Base-by-base conservation (phyloP, 352 stramenopile species). In the Phytophthora lateralis region DNA sequence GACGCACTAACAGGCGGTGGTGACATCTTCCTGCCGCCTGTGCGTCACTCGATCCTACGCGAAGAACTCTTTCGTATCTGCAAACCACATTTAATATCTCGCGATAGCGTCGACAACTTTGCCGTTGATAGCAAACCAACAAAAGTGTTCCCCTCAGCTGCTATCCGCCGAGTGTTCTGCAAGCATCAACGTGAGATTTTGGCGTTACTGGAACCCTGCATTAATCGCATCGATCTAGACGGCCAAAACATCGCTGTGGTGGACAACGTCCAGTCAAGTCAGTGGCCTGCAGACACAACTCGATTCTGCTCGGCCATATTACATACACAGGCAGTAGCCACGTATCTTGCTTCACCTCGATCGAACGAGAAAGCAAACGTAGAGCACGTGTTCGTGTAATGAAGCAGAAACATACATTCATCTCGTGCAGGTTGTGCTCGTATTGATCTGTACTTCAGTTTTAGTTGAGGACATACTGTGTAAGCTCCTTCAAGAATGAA, bases 261-360 rank as follows among this genome's bases (percentile, higher is more conserved):
- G n/a, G 80, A 88, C 62, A 73, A 66, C 1, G 75, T 55, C 45
- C 75, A 80, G 43, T 63, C 69, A 39, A 71, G 51, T 30, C 50
- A 61, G 17, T 84, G 74, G 74, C 55, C 71, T 29, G 53, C 53
- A 10, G 74, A 88, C 26, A 57, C 70, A 1, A 63, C 59, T 17
- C 65, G 71, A 26, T 85, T 90, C 54, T 70, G 76, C 59, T 66
- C 71, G 9, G 49, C 69, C 26, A 45, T 90, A 37, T 63, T 88
- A 15, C 80, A 85, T 35, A 88, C 72, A 5, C 80, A 90, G 58
- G 80, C 80, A 6, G 78, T 86, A 48, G 88, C 80, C 4, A 75
- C 72, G n/a, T 70, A 80, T 39, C 32, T 71, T 11, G 57, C 41
- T 11, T 61, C 35, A 7, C 35, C 42, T 52, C 26, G 11, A 29